A percentile compares a stretch with the other conserved stretches of the same genome.
Conservation (phyloP, 2,329 filamentous ascomycete species). For the Fusarium sulawesiense region DNA sequence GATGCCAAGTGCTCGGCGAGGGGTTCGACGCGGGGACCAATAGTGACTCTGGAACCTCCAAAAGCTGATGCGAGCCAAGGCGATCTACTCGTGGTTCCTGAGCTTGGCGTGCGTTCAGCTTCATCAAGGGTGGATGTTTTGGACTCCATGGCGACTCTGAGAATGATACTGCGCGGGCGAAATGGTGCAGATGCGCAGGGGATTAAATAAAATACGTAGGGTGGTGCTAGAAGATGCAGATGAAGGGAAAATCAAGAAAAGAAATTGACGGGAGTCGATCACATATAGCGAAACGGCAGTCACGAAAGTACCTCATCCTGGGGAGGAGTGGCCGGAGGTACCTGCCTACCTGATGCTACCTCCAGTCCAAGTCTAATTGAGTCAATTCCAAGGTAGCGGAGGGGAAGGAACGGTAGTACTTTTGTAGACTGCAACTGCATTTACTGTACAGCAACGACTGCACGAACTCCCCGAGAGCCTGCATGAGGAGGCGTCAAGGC, state of each 20-base stretch:
- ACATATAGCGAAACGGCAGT: not conserved
- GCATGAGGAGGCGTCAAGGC: constrained; percentile 2
- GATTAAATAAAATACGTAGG: not conserved
- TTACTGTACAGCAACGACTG: not conserved
- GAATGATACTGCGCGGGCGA: not conserved
- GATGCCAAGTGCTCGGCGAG: constrained; percentile 51
- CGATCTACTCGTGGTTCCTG: constrained; percentile 23
- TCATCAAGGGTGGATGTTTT: constrained; percentile 14
- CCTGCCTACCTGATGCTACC: not conserved
- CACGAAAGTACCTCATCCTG: constrained; percentile 3
- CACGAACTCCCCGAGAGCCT: constrained; percentile 25
- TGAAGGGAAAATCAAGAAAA: not conserved
- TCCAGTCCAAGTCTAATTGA: not conserved
- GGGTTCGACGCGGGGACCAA: constrained; percentile 65
- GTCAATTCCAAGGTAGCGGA: not conserved
- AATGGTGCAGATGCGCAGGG: not conserved
- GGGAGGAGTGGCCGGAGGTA: not conserved
- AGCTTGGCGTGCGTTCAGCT: constrained; percentile 13
- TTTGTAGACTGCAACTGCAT: not conserved
- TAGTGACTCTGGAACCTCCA: constrained; percentile 53
- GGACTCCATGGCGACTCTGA: constrained; percentile 15
- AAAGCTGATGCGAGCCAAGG: constrained; percentile 50
- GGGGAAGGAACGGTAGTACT: not conserved
- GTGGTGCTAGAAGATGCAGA: not conserved
- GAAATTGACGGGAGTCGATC: not conserved